A percentile compares a stretch with the other conserved stretches of the same genome.
phyloP scores from a whole-genome alignment of 176 grass and related monocot genomes.

The Eragrostis nindensis region DNA sequence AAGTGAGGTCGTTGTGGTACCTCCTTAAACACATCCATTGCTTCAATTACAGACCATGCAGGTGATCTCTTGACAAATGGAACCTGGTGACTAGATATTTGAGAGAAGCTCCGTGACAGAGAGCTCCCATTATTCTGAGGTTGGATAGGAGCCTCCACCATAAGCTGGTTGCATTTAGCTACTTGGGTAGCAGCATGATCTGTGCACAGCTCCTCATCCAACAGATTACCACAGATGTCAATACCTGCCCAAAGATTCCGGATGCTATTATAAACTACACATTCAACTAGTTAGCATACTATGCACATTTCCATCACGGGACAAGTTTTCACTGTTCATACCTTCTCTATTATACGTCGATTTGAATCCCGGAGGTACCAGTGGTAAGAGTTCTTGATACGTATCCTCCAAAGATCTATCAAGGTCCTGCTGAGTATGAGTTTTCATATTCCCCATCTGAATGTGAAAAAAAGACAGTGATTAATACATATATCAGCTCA shows the following conservation, averaged over 20 bases:
- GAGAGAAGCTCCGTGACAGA: not conserved
- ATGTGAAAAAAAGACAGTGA: not conserved
- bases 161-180: constrained; percentile 10
- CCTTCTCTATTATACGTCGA: constrained; percentile 26
- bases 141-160: not conserved
- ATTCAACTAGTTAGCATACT: constrained; percentile 3
- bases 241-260: constrained; percentile 29
- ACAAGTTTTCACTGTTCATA: constrained; percentile 23
- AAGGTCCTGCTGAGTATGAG: not conserved
- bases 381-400: constrained; percentile 9
- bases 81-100: constrained; percentile 12
- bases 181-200: not conserved
- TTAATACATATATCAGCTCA: constrained; percentile 18
- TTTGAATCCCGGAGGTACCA: constrained; percentile 27
- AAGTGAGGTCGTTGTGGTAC: constrained; percentile 71
- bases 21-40: constrained; percentile 40
- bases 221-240: not conserved
- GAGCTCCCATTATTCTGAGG: constrained; percentile 11
- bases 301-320: not conserved
- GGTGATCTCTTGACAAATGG: constrained; percentile 52
- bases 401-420: constrained; percentile 30
- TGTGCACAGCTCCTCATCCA: not conserved
- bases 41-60: constrained; percentile 59
- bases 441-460: not conserved
- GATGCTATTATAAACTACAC: not conserved